These are phyloP conservation scores for Kodamaea sagamina DNA, from an alignment of 805 yeast genomes.

Conservation along the genomic window DNA sequence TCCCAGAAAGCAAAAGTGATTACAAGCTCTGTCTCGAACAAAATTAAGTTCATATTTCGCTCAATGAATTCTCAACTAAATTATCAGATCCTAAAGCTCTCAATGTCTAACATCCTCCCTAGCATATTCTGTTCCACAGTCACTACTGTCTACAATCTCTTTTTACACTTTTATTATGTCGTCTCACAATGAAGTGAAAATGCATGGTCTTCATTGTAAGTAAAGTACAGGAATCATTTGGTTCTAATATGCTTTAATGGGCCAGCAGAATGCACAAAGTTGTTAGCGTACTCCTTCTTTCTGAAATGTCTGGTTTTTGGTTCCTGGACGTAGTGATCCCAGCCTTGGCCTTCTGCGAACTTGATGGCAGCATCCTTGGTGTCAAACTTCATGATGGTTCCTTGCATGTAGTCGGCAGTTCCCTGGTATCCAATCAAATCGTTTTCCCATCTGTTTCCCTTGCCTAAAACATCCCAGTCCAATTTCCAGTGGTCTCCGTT, in stretches of 20 bases:
- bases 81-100: no score
- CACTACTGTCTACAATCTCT: no score
- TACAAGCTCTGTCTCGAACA: no score
- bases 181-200: no score
- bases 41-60: no score
- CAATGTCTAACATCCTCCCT: no score
- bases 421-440: conserved; percentile 85
- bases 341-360: conserved; percentile 82
- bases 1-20: no score
- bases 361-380: conserved; percentile 73
- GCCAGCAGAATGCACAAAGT: conserved; percentile 68
- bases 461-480: conserved; percentile 80
- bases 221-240: conserved; percentile 42
- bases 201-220: no score
- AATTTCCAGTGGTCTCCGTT: conserved; percentile 65
- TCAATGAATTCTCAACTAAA: no score
- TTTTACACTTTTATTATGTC: no score
- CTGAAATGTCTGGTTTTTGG: conserved; percentile 74
- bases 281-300: conserved; percentile 71
- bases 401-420: conserved; percentile 79
- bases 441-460: conserved; percentile 86
- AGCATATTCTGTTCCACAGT: no score
- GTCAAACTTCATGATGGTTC: conserved; percentile 71
- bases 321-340: conserved; percentile 81
- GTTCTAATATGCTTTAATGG: conserved; percentile 81